phyloP scores from a whole-genome alignment of 208 protist species.

The Porcisia hertigi region DNA sequence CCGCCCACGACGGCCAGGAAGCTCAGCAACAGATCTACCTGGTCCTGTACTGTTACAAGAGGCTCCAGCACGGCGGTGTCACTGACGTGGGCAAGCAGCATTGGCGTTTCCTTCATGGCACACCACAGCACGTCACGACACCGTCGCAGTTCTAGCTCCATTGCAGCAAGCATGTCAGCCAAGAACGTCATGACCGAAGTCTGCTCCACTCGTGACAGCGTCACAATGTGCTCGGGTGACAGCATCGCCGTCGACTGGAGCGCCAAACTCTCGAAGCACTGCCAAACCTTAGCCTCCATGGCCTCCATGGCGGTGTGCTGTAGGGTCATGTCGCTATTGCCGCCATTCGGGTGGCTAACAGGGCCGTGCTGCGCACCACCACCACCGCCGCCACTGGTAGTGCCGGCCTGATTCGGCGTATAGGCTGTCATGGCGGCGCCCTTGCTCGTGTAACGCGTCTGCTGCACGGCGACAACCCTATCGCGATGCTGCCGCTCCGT shows the following conservation, averaged over 20 bases:
- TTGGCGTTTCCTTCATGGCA: conserved; percentile 21
- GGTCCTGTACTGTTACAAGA: conserved; percentile 32
- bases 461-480: conserved; percentile 24
- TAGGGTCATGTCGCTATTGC: conserved; percentile 4
- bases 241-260: conserved; percentile 33
- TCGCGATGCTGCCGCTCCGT: conserved; percentile 29
- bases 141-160: conserved; percentile 26
- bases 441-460: conserved; percentile 29
- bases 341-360: neutral
- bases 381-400: neutral
- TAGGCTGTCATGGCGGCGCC: conserved; percentile 15
- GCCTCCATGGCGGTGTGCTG: conserved; percentile 23
- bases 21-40: conserved; percentile 38
- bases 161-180: conserved; percentile 26
- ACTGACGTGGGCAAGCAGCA: conserved; percentile 26
- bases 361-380: neutral
- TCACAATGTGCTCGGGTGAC: conserved; percentile 2
- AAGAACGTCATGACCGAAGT: conserved; percentile 30
- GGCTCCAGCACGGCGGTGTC: conserved; percentile 33
- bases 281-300: conserved; percentile 32
- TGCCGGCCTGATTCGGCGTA: conserved; percentile 14
- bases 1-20: conserved; percentile 24
- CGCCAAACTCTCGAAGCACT: conserved; percentile 17
- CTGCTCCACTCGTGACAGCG: conserved; percentile 32
- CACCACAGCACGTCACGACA: conserved; percentile 26